phyloP scores from a whole-genome alignment of 129 eudicot species.

The Rutidosis leptorrhynchoides region DNA sequence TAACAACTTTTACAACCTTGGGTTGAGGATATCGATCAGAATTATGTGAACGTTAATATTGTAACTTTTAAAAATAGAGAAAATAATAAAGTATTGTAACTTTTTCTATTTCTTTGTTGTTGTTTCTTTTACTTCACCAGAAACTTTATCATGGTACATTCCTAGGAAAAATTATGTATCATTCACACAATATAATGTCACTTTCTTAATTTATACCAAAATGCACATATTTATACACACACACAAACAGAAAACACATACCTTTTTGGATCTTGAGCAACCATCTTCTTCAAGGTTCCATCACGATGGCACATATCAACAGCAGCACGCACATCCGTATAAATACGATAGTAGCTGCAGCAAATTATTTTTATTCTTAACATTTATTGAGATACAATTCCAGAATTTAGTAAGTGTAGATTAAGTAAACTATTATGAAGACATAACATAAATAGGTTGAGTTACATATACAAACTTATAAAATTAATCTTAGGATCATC shows the following conservation, averaged over 20 bases:
- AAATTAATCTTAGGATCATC: not conserved
- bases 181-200: conserved; percentile 13
- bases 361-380: conserved; percentile 15
- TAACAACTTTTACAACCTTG: too few species aligned
- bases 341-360: conserved; percentile 74
- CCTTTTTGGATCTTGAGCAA: conserved; percentile 88
- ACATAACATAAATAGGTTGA: conserved; percentile 7
- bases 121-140: not conserved
- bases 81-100: not conserved
- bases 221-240: conserved; percentile 14
- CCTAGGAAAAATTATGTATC: not conserved
- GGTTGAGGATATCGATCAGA: too few species aligned
- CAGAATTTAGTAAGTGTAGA: conserved; percentile 11
- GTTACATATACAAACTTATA: not conserved
- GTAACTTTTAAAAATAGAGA: not conserved
- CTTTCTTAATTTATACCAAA: not conserved
- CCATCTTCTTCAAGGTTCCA: conserved; percentile 92
- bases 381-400: conserved; percentile 15
- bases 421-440: not conserved
- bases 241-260: conserved; percentile 21
- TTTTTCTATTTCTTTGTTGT: not conserved
- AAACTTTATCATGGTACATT: not conserved
- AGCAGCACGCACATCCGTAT: conserved; percentile 91
- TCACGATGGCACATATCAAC: conserved; percentile 96
- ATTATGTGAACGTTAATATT: too few species aligned